Conservation (phyloP, 768 basidiomycete genomes). For the Russula lepida region DNA sequence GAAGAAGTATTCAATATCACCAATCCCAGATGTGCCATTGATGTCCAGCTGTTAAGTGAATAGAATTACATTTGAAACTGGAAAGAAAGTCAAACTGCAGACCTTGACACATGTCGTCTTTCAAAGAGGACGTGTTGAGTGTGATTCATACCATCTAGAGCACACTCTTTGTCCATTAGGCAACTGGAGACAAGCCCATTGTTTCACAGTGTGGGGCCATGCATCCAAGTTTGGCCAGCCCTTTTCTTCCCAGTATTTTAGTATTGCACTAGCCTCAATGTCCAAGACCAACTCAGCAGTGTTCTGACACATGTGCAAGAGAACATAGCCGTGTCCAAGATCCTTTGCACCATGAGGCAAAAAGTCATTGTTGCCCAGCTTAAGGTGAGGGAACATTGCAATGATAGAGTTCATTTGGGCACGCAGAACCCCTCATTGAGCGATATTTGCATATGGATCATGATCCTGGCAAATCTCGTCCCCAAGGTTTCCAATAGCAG, state of each 20-base stretch:
- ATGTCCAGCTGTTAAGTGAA: too few relatives aligned
- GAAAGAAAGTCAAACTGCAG: too few relatives aligned
- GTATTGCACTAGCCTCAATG: background rate
- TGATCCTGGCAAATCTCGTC: too few relatives aligned
- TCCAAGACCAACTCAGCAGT: background rate
- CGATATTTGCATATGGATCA: too few relatives aligned
- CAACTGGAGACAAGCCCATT: background rate
- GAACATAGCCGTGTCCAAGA: too few relatives aligned
- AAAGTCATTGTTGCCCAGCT: background rate
- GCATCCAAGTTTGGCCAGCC: too few relatives aligned
- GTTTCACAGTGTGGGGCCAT: background rate
- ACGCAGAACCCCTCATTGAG: background rate
- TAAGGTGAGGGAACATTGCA: too few relatives aligned
- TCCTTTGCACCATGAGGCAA: too few relatives aligned
- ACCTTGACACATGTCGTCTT: background rate
- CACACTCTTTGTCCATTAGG: background rate
- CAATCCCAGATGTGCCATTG: too few relatives aligned
- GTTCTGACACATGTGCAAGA: background rate
- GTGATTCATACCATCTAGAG: background rate
- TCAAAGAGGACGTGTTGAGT: background rate
- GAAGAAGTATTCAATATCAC: too few relatives aligned
- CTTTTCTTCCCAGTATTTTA: background rate
- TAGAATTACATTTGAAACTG: too few relatives aligned
- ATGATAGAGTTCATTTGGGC: background rate
- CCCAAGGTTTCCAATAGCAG: too few relatives aligned